Evolutionary conservation across 148 eudicot species (phyloP), one percentile per base, ranked within the genome.

Genomic region (Pouteria glomerata): DNA sequence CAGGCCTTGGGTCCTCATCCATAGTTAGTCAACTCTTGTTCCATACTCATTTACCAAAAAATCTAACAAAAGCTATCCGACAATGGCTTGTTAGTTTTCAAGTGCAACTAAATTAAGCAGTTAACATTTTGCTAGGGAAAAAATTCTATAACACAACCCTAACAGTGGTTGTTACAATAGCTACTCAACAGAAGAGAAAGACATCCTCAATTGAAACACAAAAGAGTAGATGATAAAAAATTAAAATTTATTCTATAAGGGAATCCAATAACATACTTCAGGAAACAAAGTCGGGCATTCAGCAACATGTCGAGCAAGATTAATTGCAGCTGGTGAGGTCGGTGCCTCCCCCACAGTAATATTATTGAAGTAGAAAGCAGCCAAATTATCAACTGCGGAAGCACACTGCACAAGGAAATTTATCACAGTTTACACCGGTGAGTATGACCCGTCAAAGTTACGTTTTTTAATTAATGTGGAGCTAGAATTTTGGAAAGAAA

Each of bases 341-440:
- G 93, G 85, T 44, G 84, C 89, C 65, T 91, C 97, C 66, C 93
- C 93, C 86, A 85, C 81, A 67, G 93, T 91, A 81, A 91, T 86
- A 82, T 88, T 86, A 80, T 88, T 86, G 78, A 88, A 91, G 78
- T 91, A 91, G 74, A 78, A 91, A 71, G 91, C 75, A 70, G 91
- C 97, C 80, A 91, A 74, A 76, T 88, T 80, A 68, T 91, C 97
- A 62, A 91, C 74, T 19, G 97, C 91, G 58, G 89, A 85, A 57
- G 97, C 93, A 80, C 93, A 86, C 97, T 91, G 87, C 64, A 59
- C 65, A 64, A 15, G 18, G 15, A 80, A 60, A 6, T n/a, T 33
- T 6, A 45, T 10, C 15, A 63, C 23, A 37, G 37, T 12, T 21
- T 1, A 29, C 11, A 57, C 34, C 13, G 10, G 0, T 57, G 61